Evolutionary conservation across 176 grass and related monocot genomes (phyloP), one percentile per base, ranked within the genome.

Genomic region (bread wheat (Triticum aestivum)): DNA sequence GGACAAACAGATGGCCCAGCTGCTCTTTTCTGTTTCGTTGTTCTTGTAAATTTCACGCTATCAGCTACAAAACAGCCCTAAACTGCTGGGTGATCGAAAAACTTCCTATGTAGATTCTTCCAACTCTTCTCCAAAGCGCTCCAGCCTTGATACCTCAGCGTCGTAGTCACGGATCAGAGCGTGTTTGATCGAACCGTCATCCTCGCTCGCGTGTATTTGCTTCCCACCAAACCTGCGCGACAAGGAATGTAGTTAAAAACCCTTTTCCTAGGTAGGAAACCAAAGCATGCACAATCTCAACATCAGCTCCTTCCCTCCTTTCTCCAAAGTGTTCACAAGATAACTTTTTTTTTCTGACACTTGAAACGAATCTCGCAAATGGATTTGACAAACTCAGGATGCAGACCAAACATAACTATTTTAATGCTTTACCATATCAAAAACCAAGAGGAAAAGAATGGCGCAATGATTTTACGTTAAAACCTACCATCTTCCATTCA

Each of bases 401-500:
- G 73, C 61, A 85, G 12, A 85, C 61, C 29, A 77, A 77, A 49
- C 27, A 47, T 32, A 73, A 12, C 5, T 18, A 47, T 33, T 74
- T 76, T 76, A 17, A 24, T 49, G 39, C 23, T 51, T 51, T 78
- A 71, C 41, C 4, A 44, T 5, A 73, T 79, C 32, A 65, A 30
- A 78, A 79, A 87, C 8, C 9, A 56, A 71, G 17, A 41, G 30
- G 14, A 59, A 61, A 34, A 58, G 42, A 73, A 71, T 1, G 13
- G 33, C 61, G 11, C 11, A n/a, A 9, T 37, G 44, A 79, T 18
- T 72, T 49, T 26, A 38, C 24, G 42, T 47, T 68, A 66, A 75
- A 82, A 79, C 88, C 11, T 84, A 96, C 97, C 97, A 99, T 99
- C 94, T 97, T 86, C 95, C 95, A 11, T 97, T 91, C 95, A 97